Conservation (phyloP, 345 rosid species). For the Eutrema heterophyllum region DNA sequence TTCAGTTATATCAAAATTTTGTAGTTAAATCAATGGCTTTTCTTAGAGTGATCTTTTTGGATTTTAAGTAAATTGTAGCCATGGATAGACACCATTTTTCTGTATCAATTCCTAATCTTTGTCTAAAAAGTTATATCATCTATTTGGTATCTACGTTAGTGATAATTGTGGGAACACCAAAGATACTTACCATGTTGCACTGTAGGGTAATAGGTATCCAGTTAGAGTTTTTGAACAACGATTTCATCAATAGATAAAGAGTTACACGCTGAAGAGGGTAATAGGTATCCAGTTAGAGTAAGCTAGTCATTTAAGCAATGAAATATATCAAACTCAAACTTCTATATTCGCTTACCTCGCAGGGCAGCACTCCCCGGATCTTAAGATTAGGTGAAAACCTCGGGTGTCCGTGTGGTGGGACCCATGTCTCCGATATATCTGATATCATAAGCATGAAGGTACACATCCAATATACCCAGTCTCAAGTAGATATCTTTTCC, state of each 20-base stretch:
- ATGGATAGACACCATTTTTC: neutral
- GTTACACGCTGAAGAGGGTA: too few relatives aligned
- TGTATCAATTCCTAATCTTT: neutral
- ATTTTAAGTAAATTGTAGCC: neutral
- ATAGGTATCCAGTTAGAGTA: neutral
- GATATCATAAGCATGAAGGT: conserved; percentile 73
- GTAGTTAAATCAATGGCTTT: neutral
- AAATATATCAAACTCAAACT: neutral
- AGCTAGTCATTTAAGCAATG: neutral
- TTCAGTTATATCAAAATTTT: neutral
- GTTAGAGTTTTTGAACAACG: too few relatives aligned
- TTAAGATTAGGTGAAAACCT: conserved; percentile 55
- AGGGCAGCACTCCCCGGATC: conserved; percentile 80
- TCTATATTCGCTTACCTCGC: conserved; percentile 20
- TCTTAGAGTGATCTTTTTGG: neutral
- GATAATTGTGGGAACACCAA: neutral
- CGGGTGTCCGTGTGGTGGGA: conserved; percentile 93
- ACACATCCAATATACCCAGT: neutral
- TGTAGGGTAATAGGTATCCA: neutral
- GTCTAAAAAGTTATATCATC: neutral
- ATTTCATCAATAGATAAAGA: too few relatives aligned
- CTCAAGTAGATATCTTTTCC: neutral
- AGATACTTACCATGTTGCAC: neutral
- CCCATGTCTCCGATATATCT: conserved; percentile 72
- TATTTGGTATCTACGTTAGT: neutral